phyloP scores from a whole-genome alignment of 148 eudicot species.

The Chenopodium suecicum region DNA sequence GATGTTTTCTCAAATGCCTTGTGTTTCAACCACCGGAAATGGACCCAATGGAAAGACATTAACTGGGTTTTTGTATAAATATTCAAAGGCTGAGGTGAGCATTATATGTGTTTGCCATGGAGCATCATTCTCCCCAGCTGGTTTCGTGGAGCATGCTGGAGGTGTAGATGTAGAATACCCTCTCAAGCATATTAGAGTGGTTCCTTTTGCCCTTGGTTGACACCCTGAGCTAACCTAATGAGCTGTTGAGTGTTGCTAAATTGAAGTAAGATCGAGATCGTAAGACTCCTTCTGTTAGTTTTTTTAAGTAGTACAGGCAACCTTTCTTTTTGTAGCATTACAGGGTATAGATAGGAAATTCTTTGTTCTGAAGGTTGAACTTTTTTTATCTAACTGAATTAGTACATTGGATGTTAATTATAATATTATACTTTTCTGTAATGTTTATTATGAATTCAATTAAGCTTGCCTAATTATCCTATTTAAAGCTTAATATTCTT shows the following conservation, averaged over 20 bases:
- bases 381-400: constrained; percentile 18
- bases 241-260: background rate
- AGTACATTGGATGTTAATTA: constrained; percentile 10
- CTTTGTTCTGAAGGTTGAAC: background rate
- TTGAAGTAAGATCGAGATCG: background rate
- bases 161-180: constrained; percentile 62
- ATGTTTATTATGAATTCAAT: background rate
- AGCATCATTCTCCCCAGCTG: constrained; percentile 63
- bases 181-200: constrained; percentile 58
- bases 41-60: constrained; percentile 75
- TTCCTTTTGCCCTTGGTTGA: constrained; percentile 40
- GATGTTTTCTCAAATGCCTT: constrained; percentile 53
- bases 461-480: no score
- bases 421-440: background rate
- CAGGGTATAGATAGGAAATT: constrained; percentile 8
- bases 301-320: background rate
- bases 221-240: background rate
- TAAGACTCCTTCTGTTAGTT: background rate
- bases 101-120: constrained; percentile 82
- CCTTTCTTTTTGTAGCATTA: background rate
- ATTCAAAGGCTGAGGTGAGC: constrained; percentile 57
- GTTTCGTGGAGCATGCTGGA: constrained; percentile 83
- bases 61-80: constrained; percentile 61
- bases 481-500: no score
- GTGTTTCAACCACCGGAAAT: constrained; percentile 69